Percentiles rank a stretch among this genome's conserved stretches.
Evolutionary conservation across 331 rosid genomes (phyloP).

Genomic region (Pyracantha coccinea): DNA sequence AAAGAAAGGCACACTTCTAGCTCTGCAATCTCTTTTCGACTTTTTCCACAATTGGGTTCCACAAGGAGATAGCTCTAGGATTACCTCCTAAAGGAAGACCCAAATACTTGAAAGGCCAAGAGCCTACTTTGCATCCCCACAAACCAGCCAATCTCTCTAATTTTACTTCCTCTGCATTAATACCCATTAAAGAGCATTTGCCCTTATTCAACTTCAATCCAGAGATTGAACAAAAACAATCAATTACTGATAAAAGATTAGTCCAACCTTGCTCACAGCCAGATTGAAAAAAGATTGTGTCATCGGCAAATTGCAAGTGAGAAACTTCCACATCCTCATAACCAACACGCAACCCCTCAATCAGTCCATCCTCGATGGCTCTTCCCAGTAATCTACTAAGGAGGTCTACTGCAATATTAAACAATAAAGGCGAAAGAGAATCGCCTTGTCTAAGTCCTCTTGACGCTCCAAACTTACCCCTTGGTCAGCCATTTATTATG

Average conservation of each 20-base stretch:
- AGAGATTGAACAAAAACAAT: neutral
- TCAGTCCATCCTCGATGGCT: neutral
- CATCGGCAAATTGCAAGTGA: neutral
- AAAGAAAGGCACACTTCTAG: neutral
- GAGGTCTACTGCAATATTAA: neutral
- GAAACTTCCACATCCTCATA: neutral
- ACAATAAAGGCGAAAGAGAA: too few species aligned
- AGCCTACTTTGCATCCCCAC: neutral
- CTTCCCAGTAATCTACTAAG: neutral
- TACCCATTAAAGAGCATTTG: neutral
- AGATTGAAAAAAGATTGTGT: neutral
- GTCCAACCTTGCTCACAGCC: neutral
- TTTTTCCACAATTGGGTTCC: neutral
- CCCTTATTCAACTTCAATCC: neutral
- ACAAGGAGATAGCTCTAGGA: neutral
- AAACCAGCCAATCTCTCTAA: neutral
- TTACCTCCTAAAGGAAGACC: neutral
- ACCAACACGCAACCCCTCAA: neutral
- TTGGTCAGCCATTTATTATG: too few species aligned
- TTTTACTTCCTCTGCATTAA: neutral
- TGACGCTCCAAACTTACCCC: too few species aligned
- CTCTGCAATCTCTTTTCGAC: neutral
- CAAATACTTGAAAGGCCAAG: neutral
- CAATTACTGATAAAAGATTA: too few species aligned
- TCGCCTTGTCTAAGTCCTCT: too few species aligned